These are phyloP conservation scores for Chrysosporium keratinophilum DNA, from an alignment of 2,329 filamentous ascomycete genomes.

Conservation along the genomic window DNA sequence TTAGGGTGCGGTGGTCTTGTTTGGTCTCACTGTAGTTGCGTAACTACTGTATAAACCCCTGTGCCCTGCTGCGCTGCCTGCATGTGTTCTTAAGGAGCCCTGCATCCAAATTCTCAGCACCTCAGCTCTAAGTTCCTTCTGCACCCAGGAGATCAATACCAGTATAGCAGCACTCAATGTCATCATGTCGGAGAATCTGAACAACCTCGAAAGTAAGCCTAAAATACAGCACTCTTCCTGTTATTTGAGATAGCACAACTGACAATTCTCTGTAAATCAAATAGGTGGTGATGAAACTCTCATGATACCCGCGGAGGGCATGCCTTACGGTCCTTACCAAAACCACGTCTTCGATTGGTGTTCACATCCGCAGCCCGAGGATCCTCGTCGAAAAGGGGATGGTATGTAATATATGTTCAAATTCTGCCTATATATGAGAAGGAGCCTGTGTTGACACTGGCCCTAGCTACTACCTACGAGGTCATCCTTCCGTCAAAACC, in stretches of 20 bases:
- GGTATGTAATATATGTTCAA: constrained; percentile 5
- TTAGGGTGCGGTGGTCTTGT: not conserved
- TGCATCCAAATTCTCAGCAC: not conserved
- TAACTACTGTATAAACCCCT: too few species aligned
- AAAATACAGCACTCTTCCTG: not conserved
- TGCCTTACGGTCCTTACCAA: too few species aligned
- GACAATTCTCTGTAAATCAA: not conserved
- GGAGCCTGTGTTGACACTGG: not conserved
- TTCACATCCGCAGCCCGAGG: not conserved
- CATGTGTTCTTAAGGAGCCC: not conserved
- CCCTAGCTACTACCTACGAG: constrained; percentile 3
- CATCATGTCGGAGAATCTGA: constrained; percentile 4
- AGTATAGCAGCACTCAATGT: not conserved
- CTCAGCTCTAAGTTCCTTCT: not conserved
- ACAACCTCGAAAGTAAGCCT: not conserved
- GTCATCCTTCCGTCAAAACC: constrained; percentile 8
- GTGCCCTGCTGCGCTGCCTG: not conserved
- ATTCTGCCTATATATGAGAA: not conserved
- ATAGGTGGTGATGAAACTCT: not conserved
- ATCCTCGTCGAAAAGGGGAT: constrained; percentile 1
- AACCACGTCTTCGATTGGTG: not conserved
- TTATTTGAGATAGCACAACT: constrained; percentile 4
- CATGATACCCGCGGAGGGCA: not conserved
- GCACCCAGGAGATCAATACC: not conserved
- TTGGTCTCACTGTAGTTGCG: too few species aligned